phyloP scores from a whole-genome alignment of 495 filamentous ascomycete genomes.

The Neurospora cerealis region DNA sequence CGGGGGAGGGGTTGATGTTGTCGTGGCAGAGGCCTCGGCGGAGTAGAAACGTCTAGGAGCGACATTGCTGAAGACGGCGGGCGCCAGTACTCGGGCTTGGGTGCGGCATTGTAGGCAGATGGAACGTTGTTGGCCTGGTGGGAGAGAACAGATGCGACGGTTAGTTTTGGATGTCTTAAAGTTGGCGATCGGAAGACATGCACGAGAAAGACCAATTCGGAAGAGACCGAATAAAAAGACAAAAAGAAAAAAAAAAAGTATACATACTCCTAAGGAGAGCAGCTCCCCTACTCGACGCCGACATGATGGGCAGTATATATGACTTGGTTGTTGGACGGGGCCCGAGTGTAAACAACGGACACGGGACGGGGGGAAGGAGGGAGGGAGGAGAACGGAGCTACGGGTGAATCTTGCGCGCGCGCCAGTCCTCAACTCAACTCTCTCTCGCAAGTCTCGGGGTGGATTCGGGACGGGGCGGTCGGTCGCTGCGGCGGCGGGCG shows the following conservation, averaged over 20 bases:
- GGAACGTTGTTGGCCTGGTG: neutral
- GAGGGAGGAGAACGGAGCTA: neutral
- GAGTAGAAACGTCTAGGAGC: conserved; percentile 3
- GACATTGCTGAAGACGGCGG: conserved; percentile 3
- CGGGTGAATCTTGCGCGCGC: neutral
- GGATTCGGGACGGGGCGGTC: neutral
- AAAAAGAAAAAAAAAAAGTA: neutral
- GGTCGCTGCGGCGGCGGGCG: neutral
- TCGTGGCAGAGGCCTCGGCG: conserved; percentile 7
- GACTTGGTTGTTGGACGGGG: neutral
- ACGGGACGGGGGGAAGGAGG: neutral
- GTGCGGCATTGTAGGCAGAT: neutral
- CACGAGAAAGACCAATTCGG: neutral
- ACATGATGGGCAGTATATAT: conserved; percentile 28
- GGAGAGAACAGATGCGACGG: neutral
- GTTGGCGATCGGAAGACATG: conserved; percentile 12
- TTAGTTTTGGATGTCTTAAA: neutral
- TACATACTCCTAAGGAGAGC: conserved; percentile 33
- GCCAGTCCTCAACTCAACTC: neutral
- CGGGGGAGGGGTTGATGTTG: conserved; percentile 1
- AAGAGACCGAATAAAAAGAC: too few species aligned
- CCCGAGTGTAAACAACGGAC: neutral
- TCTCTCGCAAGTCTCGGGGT: neutral
- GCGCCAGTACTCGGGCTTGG: neutral
- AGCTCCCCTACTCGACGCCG: conserved; percentile 40